A percentile compares a stretch with the other conserved stretches of the same genome.
These are phyloP conservation scores for Jaenimonas drosophilae DNA, from an alignment of 208 protist genomes.

Conservation along the genomic window DNA sequence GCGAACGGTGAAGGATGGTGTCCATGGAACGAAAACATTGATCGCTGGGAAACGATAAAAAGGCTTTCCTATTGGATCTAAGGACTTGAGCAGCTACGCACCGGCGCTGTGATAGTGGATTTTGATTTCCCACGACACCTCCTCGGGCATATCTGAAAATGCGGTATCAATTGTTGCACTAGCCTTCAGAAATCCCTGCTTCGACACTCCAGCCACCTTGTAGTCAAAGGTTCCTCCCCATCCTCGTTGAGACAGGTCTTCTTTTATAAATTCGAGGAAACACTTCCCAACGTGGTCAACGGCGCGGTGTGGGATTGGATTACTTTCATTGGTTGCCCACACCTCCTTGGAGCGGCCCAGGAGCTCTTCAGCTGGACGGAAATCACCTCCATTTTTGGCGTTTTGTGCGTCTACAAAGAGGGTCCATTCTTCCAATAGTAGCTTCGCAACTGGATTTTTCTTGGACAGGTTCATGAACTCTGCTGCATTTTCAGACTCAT, in stretches of 20 bases:
- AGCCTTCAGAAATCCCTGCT: conserved; percentile 65
- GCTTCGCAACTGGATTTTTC: conserved; percentile 53
- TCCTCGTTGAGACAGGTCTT: conserved; percentile 41
- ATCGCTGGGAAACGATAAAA: neutral
- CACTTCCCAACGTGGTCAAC: conserved; percentile 76
- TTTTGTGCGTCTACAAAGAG: conserved; percentile 41
- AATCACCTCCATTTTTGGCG: conserved; percentile 16
- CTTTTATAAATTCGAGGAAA: conserved; percentile 75
- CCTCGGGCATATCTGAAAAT: conserved; percentile 23
- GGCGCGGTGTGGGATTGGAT: conserved; percentile 49
- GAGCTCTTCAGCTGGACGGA: conserved; percentile 14
- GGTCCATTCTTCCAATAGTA: conserved; percentile 64
- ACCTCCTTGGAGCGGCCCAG: conserved; percentile 29
- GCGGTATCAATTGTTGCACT: conserved; percentile 46
- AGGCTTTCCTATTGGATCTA: conserved; percentile 1
- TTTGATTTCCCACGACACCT: conserved; percentile 56
- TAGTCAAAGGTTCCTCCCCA: conserved; percentile 86
- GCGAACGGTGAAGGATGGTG: neutral
- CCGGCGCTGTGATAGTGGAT: conserved; percentile 62
- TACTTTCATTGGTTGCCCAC: conserved; percentile 44
- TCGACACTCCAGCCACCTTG: conserved; percentile 55
- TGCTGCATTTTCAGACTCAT: conserved; percentile 15
- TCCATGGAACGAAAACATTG: conserved; percentile 1
- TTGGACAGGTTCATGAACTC: conserved; percentile 45
- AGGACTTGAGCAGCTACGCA: no score